These are phyloP conservation scores for Sungouiella thailandica DNA, from an alignment of 805 yeast species.

Conservation along the genomic window DNA sequence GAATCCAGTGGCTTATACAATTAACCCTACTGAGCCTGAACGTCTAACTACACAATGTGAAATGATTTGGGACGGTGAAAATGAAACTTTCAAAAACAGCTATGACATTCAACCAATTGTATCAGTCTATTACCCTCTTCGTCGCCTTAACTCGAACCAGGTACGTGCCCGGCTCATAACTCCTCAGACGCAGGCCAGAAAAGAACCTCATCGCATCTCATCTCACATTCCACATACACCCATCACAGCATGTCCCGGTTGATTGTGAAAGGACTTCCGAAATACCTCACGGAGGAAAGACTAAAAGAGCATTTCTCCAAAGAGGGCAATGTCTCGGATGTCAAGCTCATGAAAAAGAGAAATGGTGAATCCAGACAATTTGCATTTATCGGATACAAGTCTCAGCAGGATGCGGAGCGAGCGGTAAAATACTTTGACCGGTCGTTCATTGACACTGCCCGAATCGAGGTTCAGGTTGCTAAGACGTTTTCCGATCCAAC, in stretches of 20 bases:
- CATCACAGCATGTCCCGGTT: slow-evolving; percentile 64
- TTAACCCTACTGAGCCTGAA: no score
- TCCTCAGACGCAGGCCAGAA: no score
- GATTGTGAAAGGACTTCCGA: slow-evolving; percentile 86
- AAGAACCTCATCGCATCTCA: no score
- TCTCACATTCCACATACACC: slow-evolving; percentile 5
- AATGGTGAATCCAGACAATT: slow-evolving; percentile 88
- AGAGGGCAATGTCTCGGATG: slow-evolving; percentile 77
- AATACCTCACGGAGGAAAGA: slow-evolving; percentile 68
- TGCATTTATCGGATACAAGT: slow-evolving; percentile 85
- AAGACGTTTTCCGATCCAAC: slow-evolving; percentile 80
- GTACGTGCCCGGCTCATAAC: no score
- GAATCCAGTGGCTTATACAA: no score
- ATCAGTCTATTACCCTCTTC: no score
- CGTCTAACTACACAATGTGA: no score
- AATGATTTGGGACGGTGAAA: no score
- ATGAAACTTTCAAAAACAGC: no score
- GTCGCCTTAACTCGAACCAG: no score
- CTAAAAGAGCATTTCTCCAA: slow-evolving; percentile 59
- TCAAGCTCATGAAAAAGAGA: slow-evolving; percentile 72
- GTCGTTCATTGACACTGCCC: slow-evolving; percentile 79
- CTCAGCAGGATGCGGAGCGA: slow-evolving; percentile 65
- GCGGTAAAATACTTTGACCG: slow-evolving; percentile 75
- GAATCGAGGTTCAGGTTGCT: slow-evolving; percentile 74
- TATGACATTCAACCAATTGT: no score